Base-by-base conservation (phyloP, 208 protist genomes). In the Phytomonas sp. region DNA sequence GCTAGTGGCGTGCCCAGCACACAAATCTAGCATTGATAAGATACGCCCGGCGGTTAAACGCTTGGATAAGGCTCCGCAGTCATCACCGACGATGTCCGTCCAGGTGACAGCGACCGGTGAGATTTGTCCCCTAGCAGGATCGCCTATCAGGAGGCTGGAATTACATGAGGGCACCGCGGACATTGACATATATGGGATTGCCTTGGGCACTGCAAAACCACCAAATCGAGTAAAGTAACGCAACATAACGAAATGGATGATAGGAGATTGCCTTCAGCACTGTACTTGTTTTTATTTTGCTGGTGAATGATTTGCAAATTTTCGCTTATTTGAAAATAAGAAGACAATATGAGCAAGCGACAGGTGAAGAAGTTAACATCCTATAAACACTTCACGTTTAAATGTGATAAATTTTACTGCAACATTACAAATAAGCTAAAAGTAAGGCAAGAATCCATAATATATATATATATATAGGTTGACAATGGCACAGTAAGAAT, bases 21-120 rank as follows among this genome's bases (percentile, higher is more conserved):
- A 95, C 67, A 96, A 75, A 73, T 97, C 90, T 60, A 95, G 80
- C 87, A 97, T 91, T 15, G 83, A 73, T 28, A 96, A 75, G 34
- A 97, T 69, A n/a, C 78, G 78, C 15, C 92, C 92, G n/a, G 88
- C 92, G 17, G 82, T 65, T 36, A 97, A 71, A 46, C 92, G 83
- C 26, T 33, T 76, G 73, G 4, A 77, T 43, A 3, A 73, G 70
- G 62, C 61, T 69, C 40, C 40, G 13, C 13, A 51, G 62, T 93
- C 88, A 0, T 70, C 62, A 4, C 91, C 91, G 26, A 85, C 83
- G 67, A 93, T 87, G 70, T 96, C 91, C 0, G 84, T 90, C 85
- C 87, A 94, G 64, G 67, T 73, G 15, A 93, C 78, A 40, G 73
- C 74, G n/a, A 88, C 80, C 0, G 76, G 73, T 0, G 74, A 71